Conservation (phyloP, 495 filamentous ascomycete species). For the Annulohypoxylon moriforme region DNA sequence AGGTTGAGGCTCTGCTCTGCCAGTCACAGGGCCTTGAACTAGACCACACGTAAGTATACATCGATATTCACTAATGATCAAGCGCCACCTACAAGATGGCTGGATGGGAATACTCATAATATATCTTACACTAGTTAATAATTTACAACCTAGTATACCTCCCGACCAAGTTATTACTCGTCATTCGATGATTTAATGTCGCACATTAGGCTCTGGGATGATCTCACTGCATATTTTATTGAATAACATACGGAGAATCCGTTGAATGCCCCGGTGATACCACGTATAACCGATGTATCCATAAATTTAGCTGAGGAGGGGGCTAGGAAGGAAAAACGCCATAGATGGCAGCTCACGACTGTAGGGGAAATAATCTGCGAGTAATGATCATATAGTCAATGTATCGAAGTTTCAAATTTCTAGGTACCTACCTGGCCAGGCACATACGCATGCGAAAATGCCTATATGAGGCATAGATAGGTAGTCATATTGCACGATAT, state of each 20-base stretch:
- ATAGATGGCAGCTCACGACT: no score
- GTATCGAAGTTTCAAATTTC: no score
- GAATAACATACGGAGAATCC: not conserved
- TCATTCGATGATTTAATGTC: not conserved
- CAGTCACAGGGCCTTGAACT: not conserved
- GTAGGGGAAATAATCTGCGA: no score
- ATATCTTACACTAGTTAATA: not conserved
- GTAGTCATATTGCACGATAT: no score
- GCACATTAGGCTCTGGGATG: not conserved
- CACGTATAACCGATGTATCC: no score
- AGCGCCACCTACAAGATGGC: not conserved
- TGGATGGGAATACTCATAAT: not conserved
- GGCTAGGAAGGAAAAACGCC: no score
- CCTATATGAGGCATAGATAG: no score
- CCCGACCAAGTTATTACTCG: not conserved
- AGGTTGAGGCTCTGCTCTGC: slow-evolving; percentile 19
- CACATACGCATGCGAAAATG: no score
- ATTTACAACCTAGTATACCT: not conserved
- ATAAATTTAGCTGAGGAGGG: no score
- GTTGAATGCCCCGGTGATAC: no score
- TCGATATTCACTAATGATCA: not conserved
- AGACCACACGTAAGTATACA: not conserved
- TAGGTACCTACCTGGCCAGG: no score
- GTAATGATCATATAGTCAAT: no score
- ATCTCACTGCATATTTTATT: not conserved